Evolutionary conservation across 176 grass and related monocot species (phyloP).

Genomic region (Ananas comosus): DNA sequence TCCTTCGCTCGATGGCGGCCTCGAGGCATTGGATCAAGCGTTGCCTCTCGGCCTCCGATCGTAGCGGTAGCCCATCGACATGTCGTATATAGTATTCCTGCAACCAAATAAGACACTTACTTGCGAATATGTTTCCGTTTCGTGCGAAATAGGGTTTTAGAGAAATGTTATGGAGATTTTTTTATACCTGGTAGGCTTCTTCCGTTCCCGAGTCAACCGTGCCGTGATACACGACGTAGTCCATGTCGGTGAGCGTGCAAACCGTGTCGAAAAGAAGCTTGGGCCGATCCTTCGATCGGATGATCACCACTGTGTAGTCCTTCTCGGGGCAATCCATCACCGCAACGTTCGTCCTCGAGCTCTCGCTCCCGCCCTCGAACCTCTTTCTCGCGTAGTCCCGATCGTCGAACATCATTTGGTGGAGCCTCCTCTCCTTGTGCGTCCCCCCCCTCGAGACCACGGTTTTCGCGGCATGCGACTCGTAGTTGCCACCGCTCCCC

Average conservation of each 20-base stretch:
- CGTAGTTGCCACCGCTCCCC: conserved; percentile 19
- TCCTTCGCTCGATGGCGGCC: conserved; percentile 69
- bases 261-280: conserved; percentile 92
- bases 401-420: conserved; percentile 88
- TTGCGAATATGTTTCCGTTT: too few relatives aligned
- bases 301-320: conserved; percentile 59
- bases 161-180: too few relatives aligned
- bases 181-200: conserved; percentile 59
- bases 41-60: conserved; percentile 40
- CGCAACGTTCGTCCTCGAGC: conserved; percentile 35
- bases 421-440: conserved; percentile 67
- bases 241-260: conserved; percentile 88
- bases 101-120: neutral
- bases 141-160: too few relatives aligned
- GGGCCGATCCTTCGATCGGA: conserved; percentile 53
- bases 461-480: conserved; percentile 1
- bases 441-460: conserved; percentile 8
- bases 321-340: conserved; percentile 53
- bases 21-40: conserved; percentile 56
- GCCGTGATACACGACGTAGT: conserved; percentile 73
- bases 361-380: neutral
- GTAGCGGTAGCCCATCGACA: conserved; percentile 48
- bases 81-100: conserved; percentile 84
- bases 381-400: conserved; percentile 9
- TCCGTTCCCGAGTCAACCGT: conserved; percentile 28